Evolutionary conservation across 345 rosid species (phyloP), one percentile per base, ranked within the genome.

Genomic region (Populus simonii): DNA sequence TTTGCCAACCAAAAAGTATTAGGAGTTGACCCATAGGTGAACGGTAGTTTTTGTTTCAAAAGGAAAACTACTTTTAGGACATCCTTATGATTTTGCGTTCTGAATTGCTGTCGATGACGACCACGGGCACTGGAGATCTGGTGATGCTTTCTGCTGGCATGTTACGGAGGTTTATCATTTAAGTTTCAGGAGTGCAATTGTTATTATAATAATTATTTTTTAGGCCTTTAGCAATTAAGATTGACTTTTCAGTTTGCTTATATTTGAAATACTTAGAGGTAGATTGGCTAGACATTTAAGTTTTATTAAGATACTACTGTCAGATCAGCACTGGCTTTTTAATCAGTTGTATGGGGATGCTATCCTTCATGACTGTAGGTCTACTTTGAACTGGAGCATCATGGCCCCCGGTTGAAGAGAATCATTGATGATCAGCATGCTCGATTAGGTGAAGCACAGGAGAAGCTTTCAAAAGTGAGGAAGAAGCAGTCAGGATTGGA

Each of bases 361-460:
- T 79, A 22, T 41, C 38, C 53, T 75, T 66, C 6, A 41, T 23
- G 45, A 71, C 63, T 78, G 33, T 67, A 96, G 99, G 98, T 96
- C 62, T 84, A 83, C 83, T 96, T 91, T 81, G 95, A 91, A 90
- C 85, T 92, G 79, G 89, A 93, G 86, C 93, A 94, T 86, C 97
- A 91, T 84, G 93, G 89, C 59, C 93, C 97, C 69, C 97, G 90
- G 78, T 78, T 91, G 81, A 92, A 90, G 87, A 89, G 88, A 83
- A 89, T 96, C 70, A 80, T 94, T 27, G 94, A 89, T 70, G 94
- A 89, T 76, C 97, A 89, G 84, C 90, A 85, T 57, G 79, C 87
- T 72, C 94, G 93, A 39, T 72, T 92, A 71, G 70, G 76, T 36
- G 96, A 89, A 78, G 93, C 93, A 59, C 85, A 85, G 74, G 83